Conservation (phyloP, 176 grass and related monocot species). For the Cocos nucifera region DNA sequence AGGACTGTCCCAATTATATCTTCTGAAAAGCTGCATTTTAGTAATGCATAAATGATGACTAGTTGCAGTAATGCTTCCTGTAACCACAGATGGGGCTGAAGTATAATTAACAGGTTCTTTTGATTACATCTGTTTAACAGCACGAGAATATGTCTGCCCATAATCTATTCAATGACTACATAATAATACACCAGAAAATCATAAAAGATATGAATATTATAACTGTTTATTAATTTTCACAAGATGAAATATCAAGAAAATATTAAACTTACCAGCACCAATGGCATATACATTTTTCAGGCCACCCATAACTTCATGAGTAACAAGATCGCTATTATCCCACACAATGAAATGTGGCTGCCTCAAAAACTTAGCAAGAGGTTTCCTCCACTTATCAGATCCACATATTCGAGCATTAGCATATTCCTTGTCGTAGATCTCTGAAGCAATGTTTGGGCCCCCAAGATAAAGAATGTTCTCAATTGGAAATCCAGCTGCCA, state of each 20-base stretch:
- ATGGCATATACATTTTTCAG: slow-evolving; percentile 98
- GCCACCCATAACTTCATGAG: slow-evolving; percentile 98
- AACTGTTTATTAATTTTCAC: too few species aligned
- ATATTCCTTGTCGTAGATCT: slow-evolving; percentile 99
- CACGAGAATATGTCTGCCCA: too few species aligned
- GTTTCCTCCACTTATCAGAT: slow-evolving; percentile 81
- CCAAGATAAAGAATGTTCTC: slow-evolving; percentile 98
- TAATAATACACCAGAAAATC: too few species aligned
- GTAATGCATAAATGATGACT: too few species aligned
- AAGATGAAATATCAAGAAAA: not conserved
- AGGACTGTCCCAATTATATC: too few species aligned
- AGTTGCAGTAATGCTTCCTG: too few species aligned
- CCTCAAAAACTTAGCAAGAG: slow-evolving; percentile 77
- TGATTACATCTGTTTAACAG: too few species aligned
- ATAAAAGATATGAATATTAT: too few species aligned
- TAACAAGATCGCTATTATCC: slow-evolving; percentile 94
- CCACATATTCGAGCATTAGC: slow-evolving; percentile 96
- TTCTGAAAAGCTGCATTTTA: too few species aligned
- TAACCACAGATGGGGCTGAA: too few species aligned
- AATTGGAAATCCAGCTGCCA: slow-evolving; percentile 84
- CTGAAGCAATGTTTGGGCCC: slow-evolving; percentile 92
- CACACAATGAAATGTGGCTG: slow-evolving; percentile 99
- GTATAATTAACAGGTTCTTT: too few species aligned
- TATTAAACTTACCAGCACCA: slow-evolving; percentile 60
- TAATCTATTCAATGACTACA: too few species aligned